Conservation (phyloP, 2,329 filamentous ascomycete species). For the Colletotrichum eleusines region DNA sequence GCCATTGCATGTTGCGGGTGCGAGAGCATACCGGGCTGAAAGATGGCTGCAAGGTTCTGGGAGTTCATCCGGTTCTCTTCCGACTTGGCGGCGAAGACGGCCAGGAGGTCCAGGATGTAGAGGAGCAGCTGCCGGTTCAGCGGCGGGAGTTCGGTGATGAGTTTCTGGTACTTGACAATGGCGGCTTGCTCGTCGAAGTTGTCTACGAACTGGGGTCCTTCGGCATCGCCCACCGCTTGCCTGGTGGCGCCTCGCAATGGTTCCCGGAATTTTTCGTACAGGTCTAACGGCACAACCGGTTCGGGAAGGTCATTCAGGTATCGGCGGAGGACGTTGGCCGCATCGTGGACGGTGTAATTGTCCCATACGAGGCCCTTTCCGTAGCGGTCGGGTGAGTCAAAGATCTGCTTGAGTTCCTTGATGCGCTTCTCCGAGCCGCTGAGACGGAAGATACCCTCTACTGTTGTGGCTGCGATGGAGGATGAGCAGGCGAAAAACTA, state of each 20-base stretch:
- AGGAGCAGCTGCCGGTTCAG: conserved; percentile 93
- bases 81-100: conserved; percentile 96
- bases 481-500: conserved; percentile 42
- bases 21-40: conserved; percentile 95
- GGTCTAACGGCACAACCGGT: conserved; percentile 92
- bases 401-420: conserved; percentile 92
- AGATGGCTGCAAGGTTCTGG: conserved; percentile 94
- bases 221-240: conserved; percentile 78
- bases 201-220: conserved; percentile 77
- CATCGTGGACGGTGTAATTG: conserved; percentile 98
- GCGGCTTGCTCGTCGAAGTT: conserved; percentile 73
- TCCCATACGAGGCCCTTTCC: conserved; percentile 98
- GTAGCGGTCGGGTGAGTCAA: conserved; percentile 94
- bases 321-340: conserved; percentile 92
- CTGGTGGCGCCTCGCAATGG: conserved; percentile 80
- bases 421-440: conserved; percentile 98
- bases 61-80: conserved; percentile 98
- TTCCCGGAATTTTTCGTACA: conserved; percentile 91
- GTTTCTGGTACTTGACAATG: conserved; percentile 84
- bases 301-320: conserved; percentile 98
- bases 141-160: conserved; percentile 93
- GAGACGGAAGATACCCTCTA: conserved; percentile 96
- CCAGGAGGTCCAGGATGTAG: conserved; percentile 94
- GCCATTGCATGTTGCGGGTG: conserved; percentile 97
- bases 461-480: conserved; percentile 78